Evolutionary conservation across 805 yeast species (phyloP).

Genomic region (Metschnikowia lochheadii): DNA sequence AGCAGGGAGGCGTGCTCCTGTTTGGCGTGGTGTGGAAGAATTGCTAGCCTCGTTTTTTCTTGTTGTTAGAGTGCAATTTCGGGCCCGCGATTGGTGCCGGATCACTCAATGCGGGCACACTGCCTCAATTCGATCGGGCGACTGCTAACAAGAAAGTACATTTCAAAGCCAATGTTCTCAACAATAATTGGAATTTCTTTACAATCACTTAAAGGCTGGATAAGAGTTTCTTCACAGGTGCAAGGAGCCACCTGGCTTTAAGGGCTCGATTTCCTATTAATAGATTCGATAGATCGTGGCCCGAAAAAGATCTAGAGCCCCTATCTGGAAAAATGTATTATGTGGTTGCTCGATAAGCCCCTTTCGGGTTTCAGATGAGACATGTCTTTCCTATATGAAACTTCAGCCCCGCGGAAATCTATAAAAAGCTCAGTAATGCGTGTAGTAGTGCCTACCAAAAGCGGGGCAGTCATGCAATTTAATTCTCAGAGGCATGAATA

Average conservation of each 20-base stretch:
- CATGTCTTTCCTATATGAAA: neutral
- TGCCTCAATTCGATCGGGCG: neutral
- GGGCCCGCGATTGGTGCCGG: constrained; percentile 5
- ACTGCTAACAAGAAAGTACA: neutral
- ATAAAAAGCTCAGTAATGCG: neutral
- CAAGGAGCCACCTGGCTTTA: too few relatives aligned
- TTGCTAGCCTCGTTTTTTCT: constrained; percentile 3
- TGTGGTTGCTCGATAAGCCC: too few relatives aligned
- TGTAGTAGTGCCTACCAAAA: too few relatives aligned
- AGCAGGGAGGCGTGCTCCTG: neutral
- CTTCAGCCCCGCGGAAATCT: neutral
- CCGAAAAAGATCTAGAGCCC: neutral
- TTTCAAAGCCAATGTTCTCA: neutral
- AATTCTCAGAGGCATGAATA: too few relatives aligned
- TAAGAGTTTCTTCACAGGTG: neutral
- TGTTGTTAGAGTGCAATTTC: constrained; percentile 2
- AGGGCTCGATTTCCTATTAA: neutral
- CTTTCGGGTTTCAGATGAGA: neutral
- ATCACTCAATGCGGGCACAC: constrained; percentile 1
- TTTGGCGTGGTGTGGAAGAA: neutral
- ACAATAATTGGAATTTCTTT: neutral
- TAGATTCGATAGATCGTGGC: neutral
- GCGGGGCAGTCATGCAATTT: too few relatives aligned
- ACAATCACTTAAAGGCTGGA: too few relatives aligned
- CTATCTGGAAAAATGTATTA: too few relatives aligned